Evolutionary conservation across 2,329 filamentous ascomycete species (phyloP), one percentile per base, ranked within the genome.

Genomic region (Orbilia brochopaga): DNA sequence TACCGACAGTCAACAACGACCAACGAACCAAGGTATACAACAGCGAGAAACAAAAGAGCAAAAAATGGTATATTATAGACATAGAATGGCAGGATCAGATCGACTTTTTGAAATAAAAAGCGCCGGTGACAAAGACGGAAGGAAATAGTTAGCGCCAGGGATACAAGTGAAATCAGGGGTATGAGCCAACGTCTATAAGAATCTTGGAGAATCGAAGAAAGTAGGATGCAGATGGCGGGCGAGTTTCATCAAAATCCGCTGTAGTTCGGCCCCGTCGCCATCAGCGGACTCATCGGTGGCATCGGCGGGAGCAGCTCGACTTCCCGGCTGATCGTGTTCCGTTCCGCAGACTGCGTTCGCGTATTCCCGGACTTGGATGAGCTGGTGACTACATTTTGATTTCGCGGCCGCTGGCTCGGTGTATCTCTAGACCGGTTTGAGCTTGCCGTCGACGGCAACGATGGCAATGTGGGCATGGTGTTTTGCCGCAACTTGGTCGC

Each of bases 241-340:
- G 8, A 4, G 8, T 32, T 32, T 8, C 27, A 53, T 60, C 51
- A 70, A 24, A 70, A 70, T 8, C 40, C 17, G 54, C 46, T 58
- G 40, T 70, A 64, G 15, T 48, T 56, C n/a, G 27, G 32, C 10
- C 52, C 57, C 1, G 50, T 35, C 13, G 56, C 56, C 61, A 73
- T 60, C 35, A 73, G 44, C 24, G 69, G 69, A 23, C 69, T 73
- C 48, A 73, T 48, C 2, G 69, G 69, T 40, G 69, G 69, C 69
- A 73, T 66, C 15, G 69, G 69, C 10, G 69, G 69, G 11, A 73
- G 44, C 24, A 73, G 21, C 44, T 73, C 69, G 15, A 73, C 54
- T 37, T 58, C 44, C 21, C 56, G 61, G 40, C 24, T 60, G 46
- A 51, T 62, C 23, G 42, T 2, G 8, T 37, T 56, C 52, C 61